Percentiles rank a stretch among this genome's conserved stretches.
Evolutionary conservation across 345 rosid genomes (phyloP).

Genomic region (Viola odorata): DNA sequence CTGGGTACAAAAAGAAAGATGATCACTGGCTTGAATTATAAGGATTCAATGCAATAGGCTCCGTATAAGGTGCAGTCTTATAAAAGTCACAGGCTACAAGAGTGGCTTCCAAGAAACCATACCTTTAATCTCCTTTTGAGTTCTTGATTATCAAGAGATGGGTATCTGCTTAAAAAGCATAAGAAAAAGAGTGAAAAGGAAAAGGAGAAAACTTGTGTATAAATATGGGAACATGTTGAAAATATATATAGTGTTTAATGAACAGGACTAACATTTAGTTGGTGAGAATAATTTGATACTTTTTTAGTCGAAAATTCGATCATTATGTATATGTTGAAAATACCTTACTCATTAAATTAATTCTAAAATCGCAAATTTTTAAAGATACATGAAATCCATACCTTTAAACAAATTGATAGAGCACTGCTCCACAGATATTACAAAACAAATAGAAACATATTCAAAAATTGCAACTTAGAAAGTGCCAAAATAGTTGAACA

Average conservation of each 20-base stretch:
- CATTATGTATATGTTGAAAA: too few species aligned
- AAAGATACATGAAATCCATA: too few species aligned
- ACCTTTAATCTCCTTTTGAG: conserved; percentile 21
- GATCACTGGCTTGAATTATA: conserved; percentile 29
- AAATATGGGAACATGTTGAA: too few species aligned
- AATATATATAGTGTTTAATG: too few species aligned
- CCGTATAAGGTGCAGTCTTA: conserved; percentile 9
- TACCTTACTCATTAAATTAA: neutral
- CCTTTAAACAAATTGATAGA: too few species aligned
- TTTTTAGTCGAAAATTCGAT: too few species aligned
- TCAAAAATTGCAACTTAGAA: conserved; percentile 15
- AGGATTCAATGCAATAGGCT: conserved; percentile 36
- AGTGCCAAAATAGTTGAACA: neutral
- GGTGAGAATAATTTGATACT: too few species aligned
- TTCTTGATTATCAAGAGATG: too few species aligned
- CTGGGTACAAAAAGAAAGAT: neutral
- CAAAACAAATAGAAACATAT: conserved; percentile 8
- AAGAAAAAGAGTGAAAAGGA: neutral
- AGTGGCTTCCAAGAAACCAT: conserved; percentile 70
- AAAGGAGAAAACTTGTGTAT: neutral
- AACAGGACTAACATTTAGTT: too few species aligned
- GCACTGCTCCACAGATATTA: neutral
- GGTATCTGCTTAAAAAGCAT: neutral
- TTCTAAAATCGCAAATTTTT: neutral
- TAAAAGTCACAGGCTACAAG: conserved; percentile 28